phyloP scores from a whole-genome alignment of 495 filamentous ascomycete genomes.

The Annulohypoxylon moriforme region DNA sequence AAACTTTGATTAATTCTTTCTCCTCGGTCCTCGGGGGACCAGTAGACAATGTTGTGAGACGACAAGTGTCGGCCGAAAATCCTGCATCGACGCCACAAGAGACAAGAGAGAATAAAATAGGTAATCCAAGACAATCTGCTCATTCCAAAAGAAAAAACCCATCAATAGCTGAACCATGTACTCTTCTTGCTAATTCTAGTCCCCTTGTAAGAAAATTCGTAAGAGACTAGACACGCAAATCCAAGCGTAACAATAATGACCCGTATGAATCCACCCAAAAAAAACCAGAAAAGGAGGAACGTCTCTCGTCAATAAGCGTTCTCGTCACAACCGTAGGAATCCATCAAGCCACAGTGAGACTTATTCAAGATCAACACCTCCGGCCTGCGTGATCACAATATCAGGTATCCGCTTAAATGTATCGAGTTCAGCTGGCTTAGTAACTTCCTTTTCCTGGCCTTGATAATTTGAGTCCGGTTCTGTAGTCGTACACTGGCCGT shows the following conservation, averaged over 20 bases:
- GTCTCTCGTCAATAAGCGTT: neutral
- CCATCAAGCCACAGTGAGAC: neutral
- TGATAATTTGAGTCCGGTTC: neutral
- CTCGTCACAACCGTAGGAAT: neutral
- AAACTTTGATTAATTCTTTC: neutral
- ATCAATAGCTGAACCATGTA: neutral
- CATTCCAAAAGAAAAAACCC: neutral
- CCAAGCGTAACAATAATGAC: neutral
- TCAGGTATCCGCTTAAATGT: neutral
- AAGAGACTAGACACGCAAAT: neutral
- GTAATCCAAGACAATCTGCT: neutral
- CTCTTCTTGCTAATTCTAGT: neutral
- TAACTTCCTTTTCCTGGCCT: neutral
- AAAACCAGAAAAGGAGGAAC: neutral
- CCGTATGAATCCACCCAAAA: neutral
- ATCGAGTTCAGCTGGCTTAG: neutral
- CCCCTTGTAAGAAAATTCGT: neutral
- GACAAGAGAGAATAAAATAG: neutral
- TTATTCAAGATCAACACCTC: neutral
- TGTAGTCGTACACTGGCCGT: neutral
- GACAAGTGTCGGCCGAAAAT: neutral
- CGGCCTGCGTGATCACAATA: neutral
- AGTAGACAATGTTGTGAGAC: neutral
- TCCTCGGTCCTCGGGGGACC: neutral
- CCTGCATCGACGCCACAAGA: neutral